phyloP scores from a whole-genome alignment of 1,284 basidiomycete genomes.

The Malassezia caprae region DNA sequence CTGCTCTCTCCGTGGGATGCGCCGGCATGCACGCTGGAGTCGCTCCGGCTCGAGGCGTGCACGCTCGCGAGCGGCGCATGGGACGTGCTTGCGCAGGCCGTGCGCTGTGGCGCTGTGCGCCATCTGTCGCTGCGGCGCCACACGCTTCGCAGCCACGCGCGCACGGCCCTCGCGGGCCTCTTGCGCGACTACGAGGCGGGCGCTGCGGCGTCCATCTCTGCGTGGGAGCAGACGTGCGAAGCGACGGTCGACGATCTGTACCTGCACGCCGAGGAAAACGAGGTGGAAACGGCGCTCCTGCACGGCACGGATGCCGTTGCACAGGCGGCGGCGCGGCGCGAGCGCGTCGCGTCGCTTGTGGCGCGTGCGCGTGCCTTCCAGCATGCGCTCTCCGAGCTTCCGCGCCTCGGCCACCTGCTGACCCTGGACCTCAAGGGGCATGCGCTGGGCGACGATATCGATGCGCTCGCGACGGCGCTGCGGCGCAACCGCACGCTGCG shows the following conservation, averaged over 20 bases:
- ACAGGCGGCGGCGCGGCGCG: conserved; percentile 24
- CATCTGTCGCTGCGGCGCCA: conserved; percentile 42
- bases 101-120: conserved; percentile 36
- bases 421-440: conserved; percentile 86
- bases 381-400: conserved; percentile 56
- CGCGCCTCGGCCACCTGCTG: conserved; percentile 69
- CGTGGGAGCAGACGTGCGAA: not conserved
- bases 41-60: conserved; percentile 41
- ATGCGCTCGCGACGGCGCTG: conserved; percentile 83
- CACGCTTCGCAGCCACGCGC: conserved; percentile 25
- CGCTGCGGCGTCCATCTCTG: not conserved
- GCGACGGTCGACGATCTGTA: conserved; percentile 10
- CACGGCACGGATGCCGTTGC: conserved; percentile 28
- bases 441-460: conserved; percentile 69
- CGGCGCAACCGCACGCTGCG: conserved; percentile 91
- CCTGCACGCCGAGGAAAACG: not conserved
- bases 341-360: not conserved
- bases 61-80: conserved; percentile 29
- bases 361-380: conserved; percentile 2
- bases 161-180: conserved; percentile 27
- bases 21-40: conserved; percentile 56
- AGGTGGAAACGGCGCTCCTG: conserved; percentile 8
- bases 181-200: conserved; percentile 33
- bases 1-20: conserved; percentile 55
- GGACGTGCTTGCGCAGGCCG: conserved; percentile 32